phyloP scores from a whole-genome alignment of 805 yeast genomes.

The Kregervanrija fluxuum region DNA sequence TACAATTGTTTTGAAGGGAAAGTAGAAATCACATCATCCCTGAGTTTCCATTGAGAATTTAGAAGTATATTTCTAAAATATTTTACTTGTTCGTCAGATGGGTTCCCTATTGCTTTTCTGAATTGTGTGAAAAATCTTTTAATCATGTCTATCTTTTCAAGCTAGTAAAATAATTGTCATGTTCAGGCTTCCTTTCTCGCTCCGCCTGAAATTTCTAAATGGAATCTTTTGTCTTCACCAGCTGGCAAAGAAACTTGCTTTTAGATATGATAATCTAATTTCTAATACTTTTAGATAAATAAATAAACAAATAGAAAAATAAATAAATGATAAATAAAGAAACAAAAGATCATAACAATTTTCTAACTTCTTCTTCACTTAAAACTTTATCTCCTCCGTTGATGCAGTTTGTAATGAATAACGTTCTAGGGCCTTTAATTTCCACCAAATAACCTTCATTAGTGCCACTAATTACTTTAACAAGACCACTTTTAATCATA shows the following conservation, averaged over 20 bases:
- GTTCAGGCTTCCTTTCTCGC: too few species aligned
- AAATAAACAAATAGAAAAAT: background rate
- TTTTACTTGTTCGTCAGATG: conserved; percentile 1
- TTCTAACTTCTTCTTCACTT: conserved; percentile 18
- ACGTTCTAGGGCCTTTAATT: conserved; percentile 26
- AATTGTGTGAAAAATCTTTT: too few species aligned
- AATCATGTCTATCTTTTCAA: too few species aligned
- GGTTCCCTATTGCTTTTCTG: too few species aligned
- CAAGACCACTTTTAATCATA: conserved; percentile 2
- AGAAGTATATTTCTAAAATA: conserved; percentile 11
- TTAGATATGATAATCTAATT: too few species aligned
- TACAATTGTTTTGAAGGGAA: conserved; percentile 21
- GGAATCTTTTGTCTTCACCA: too few species aligned
- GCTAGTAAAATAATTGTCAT: too few species aligned
- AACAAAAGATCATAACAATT: conserved; percentile 5
- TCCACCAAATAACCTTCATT: conserved; percentile 19
- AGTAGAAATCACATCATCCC: conserved; percentile 24
- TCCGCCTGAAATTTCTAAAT: too few species aligned
- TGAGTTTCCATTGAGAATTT: conserved; percentile 16
- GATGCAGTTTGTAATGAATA: conserved; percentile 23
- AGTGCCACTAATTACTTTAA: conserved; percentile 15
- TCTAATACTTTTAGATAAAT: background rate
- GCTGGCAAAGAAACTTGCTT: too few species aligned
- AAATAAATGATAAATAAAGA: background rate
- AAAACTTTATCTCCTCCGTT: conserved; percentile 18